Conservation (phyloP, 2,329 filamentous ascomycete genomes). For the Hypoxylon sp. region DNA sequence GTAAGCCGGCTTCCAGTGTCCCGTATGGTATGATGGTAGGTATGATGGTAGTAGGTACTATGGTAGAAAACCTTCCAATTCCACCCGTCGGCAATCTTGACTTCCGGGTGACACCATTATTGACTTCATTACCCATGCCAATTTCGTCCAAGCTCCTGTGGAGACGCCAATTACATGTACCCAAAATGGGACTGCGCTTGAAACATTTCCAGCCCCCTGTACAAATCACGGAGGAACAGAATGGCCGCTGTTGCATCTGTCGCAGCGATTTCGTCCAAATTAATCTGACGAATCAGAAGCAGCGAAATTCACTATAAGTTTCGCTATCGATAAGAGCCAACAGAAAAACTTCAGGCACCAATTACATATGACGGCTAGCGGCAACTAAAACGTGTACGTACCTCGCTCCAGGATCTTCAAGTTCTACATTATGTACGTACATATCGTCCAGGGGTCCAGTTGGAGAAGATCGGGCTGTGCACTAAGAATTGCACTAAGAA, state of each 20-base stretch:
- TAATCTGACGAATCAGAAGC: conserved; percentile 15
- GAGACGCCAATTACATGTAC: conserved; percentile 23
- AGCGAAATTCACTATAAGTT: not conserved
- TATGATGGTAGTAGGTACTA: conserved; percentile 52
- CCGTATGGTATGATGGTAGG: conserved; percentile 50
- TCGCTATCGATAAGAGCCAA: conserved; percentile 3
- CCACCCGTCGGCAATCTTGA: conserved; percentile 30
- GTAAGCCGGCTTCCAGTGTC: conserved; percentile 46
- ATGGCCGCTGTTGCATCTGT: conserved; percentile 5
- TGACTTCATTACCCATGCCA: conserved; percentile 29
- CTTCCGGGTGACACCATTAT: conserved; percentile 44
- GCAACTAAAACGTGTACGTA: conserved; percentile 30
- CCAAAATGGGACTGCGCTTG: conserved; percentile 6
- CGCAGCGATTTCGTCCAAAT: not conserved
- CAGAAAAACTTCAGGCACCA: too few relatives aligned
- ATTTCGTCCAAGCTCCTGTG: conserved; percentile 30
- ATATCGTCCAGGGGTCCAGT: conserved; percentile 28
- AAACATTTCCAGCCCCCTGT: not conserved
- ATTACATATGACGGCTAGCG: conserved; percentile 23
- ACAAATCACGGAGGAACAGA: conserved; percentile 23
- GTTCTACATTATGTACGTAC: too few relatives aligned
- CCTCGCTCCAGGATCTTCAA: conserved; percentile 16
- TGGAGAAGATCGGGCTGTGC: conserved; percentile 28
- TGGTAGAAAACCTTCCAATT: conserved; percentile 19
- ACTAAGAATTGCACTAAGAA: conserved; percentile 45